Evolutionary conservation across 2,329 filamentous ascomycete species (phyloP), one percentile per base, ranked within the genome.

Genomic region (Cladosporium sp.): DNA sequence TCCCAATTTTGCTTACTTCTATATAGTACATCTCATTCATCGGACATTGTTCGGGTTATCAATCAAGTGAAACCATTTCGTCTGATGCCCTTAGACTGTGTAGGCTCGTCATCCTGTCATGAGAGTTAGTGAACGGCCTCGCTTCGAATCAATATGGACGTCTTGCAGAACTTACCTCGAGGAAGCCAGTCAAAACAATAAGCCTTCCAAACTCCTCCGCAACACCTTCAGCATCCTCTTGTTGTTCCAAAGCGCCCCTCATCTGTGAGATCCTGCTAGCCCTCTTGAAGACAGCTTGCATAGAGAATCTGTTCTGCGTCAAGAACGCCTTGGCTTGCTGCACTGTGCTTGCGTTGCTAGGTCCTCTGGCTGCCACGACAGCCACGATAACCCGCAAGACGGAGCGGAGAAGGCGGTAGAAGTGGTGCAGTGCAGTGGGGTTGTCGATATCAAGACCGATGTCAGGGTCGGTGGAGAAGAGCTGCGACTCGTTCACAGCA

Each of bases 391-490:
- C 86, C 52, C 91, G 86, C 36, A 94, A 81, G 8, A 96, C 82
- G 56, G 88, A 85, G 36, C 90, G 84, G 15, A 99, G 84, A 6
- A 99, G 81, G 48, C 86, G 82, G 73, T 96, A 97, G 75, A 95
- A 95, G 68, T 87, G 87, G 62, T 86, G 83, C 19, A 96, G 80
- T 3, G 90, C 88, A 58, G 82, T 79, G 3, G 83, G 78, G 65
- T 91, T 87, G 56, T 86, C 81, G 56, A 87, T 82, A 64, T 90
- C 84, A 58, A 92, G 85, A 60, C 95, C 91, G 56, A 99, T 85
- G 72, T 99, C 94, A 0, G 94, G 94, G 71, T 99, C 94, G 12
- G 89, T 89, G 8, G 86, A 80, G 71, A 97, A 99, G 20, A 97
- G 81, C n/a, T 86, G 84, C 0, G 91, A 96, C 57, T 88, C 83